A percentile compares a stretch with the other conserved stretches of the same genome.
These are phyloP conservation scores for Fragaria nilgerrensis DNA, from an alignment of 306 rosid species.

Conservation along the genomic window DNA sequence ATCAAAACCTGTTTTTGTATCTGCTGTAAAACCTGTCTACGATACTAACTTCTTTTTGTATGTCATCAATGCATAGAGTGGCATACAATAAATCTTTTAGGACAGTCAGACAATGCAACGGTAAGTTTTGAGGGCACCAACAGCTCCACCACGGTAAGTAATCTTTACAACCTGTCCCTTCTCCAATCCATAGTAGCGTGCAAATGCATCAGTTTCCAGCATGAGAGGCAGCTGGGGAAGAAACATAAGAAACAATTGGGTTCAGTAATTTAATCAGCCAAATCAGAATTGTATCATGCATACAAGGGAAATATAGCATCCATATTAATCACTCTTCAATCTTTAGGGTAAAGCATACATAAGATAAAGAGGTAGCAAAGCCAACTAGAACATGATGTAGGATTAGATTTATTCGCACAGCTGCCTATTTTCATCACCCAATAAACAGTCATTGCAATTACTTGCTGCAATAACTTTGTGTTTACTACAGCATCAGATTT, in stretches of 20 bases:
- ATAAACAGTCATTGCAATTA: not conserved
- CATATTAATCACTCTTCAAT: not conserved
- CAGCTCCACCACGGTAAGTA: constrained; percentile 21
- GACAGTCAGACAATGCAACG: constrained; percentile 37
- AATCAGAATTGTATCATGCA: not conserved
- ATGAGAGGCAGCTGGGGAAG: constrained; percentile 39
- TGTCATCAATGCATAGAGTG: not conserved
- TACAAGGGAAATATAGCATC: not conserved
- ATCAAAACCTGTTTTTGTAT: not conserved
- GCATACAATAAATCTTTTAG: not conserved
- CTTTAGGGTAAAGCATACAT: not conserved
- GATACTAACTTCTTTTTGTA: not conserved
- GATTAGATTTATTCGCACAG: not conserved
- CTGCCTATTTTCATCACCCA: not conserved
- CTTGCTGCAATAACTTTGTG: not conserved
- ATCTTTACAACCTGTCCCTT: constrained; percentile 47
- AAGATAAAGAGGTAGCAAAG: not conserved
- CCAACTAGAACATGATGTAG: not conserved
- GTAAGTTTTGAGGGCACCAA: constrained; percentile 26
- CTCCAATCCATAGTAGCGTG: constrained; percentile 41
- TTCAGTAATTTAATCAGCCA: not conserved
- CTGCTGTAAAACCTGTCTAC: not conserved
- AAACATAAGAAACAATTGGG: not conserved
- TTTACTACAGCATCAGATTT: not conserved
- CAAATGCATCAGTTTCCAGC: constrained; percentile 41